Conservation (phyloP, 805 yeast genomes). For the Lachancea kluyveri region DNA sequence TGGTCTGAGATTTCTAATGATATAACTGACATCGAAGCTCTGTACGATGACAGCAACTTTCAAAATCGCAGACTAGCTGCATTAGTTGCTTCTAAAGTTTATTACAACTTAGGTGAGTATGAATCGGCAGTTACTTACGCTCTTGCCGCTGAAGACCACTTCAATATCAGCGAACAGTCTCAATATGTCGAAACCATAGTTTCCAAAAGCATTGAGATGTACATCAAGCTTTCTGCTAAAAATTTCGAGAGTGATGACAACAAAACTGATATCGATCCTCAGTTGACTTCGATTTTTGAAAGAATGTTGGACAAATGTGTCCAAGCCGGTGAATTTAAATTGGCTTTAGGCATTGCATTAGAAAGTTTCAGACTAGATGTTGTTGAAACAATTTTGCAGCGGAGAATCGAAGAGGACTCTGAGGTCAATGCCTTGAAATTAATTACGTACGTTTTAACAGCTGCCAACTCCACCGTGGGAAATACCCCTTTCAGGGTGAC, state of each 20-base stretch:
- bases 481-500: conserved; percentile 60
- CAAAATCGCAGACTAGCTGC: conserved; percentile 82
- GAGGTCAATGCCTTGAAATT: conserved; percentile 51
- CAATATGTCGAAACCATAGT: conserved; percentile 92
- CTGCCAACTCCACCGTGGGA: conserved; percentile 61
- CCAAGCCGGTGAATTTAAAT: conserved; percentile 58
- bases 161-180: conserved; percentile 63
- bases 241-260: conserved; percentile 35
- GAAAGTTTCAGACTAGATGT: conserved; percentile 85
- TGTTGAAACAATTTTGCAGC: conserved; percentile 50
- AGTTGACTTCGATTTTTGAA: conserved; percentile 68
- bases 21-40: conserved; percentile 80
- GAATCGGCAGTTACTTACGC: conserved; percentile 87
- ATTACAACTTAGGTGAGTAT: conserved; percentile 89
- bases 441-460: conserved; percentile 68
- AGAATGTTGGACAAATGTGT: conserved; percentile 81
- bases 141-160: conserved; percentile 73
- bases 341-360: conserved; percentile 85
- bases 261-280: conserved; percentile 43
- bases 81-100: conserved; percentile 81
- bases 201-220: conserved; percentile 83
- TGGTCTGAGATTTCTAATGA: conserved; percentile 98
- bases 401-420: conserved; percentile 33
- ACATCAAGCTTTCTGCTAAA: conserved; percentile 58
- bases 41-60: conserved; percentile 79